Percentiles rank a stretch among this genome's conserved stretches.
Conservation (phyloP, 2,329 filamentous ascomycete genomes). For the Pseudocercospora macadamiae region DNA sequence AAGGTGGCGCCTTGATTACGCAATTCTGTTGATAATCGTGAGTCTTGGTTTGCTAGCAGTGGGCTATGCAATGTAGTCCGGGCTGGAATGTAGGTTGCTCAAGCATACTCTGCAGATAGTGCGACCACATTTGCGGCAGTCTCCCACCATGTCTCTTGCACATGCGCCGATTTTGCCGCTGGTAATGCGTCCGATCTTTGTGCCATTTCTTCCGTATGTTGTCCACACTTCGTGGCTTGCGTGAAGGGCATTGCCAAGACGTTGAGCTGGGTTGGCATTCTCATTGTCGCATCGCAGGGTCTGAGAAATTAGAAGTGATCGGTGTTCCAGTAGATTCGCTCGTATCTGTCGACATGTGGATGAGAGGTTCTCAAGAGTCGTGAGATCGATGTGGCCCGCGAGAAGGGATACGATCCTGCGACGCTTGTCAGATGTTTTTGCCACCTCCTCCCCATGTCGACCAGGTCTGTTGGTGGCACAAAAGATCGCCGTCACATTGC, state of each 20-base stretch:
- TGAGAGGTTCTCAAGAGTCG: conserved; percentile 81
- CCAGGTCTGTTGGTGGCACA: background rate
- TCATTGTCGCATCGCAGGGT: conserved; percentile 84
- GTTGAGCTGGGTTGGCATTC: conserved; percentile 54
- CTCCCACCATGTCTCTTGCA: conserved; percentile 82
- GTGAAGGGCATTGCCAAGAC: conserved; percentile 49
- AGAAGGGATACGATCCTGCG: conserved; percentile 75
- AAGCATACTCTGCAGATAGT: conserved; percentile 76
- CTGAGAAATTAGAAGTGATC: conserved; percentile 69
- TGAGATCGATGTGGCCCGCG: conserved; percentile 79
- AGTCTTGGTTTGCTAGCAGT: conserved; percentile 5
- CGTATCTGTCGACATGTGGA: conserved; percentile 80
- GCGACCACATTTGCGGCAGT: conserved; percentile 75
- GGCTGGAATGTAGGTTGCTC: background rate
- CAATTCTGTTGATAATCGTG: conserved; percentile 70
- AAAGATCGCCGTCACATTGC: background rate
- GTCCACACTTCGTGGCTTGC: conserved; percentile 35
- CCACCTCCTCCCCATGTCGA: background rate
- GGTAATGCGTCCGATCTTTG: conserved; percentile 47
- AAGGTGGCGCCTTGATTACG: conserved; percentile 77
- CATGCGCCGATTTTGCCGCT: conserved; percentile 75
- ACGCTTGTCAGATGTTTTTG: background rate
- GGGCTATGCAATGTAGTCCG: background rate
- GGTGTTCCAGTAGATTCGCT: conserved; percentile 75
- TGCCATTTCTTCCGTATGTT: conserved; percentile 30